Base-by-base conservation (phyloP, 768 basidiomycete genomes). In the Auriscalpium orientale region DNA sequence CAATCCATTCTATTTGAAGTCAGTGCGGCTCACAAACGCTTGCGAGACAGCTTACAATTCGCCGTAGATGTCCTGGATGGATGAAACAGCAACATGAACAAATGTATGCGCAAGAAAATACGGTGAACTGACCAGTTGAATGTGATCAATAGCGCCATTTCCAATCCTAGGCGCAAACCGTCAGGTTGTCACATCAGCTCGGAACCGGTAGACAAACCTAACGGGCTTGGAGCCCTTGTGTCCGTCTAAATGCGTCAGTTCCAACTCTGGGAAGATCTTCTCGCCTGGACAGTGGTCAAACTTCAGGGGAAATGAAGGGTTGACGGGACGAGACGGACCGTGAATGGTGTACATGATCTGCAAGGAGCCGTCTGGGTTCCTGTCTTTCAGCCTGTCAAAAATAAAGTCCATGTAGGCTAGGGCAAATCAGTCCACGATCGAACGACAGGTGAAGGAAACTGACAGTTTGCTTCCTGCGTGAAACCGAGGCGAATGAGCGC, bases 291-390 rank as follows among this genome's bases (percentile, higher is more conserved):
- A 34, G 38, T 7, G 37, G 28, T 28, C 28, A 28, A 28, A 28
- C 4, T 28, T 7, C 5, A 28, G 28, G 28, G 28, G 2, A 28
- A 28, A 28, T 28, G 28, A 28, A 28, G 28, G 28, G 5, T 28
- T 4, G 28, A 28, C 4, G 4, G 28, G 28, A 28, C 28, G 28
- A 13, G 46, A 38, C 65, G 59, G 64, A 79, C 93, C 93, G 55
- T 95, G 92, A 54, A 97, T 98, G 34, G 91, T 95, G 67, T 95
- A 85, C 94, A 98, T 93, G 64, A 95, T 98, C 68, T 98, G 93
- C 21, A 98, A 70, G 45, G 90, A 91, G 2, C 94, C 95, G 66
- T 98, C 93, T 1, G 84, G 79, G 66, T 95, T 94, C 74, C 85
- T 87, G 66, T 92, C 71, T 62, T 86, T 78, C 64, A 97, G 68